Evolutionary conservation across 75 land plant species (phyloP), one percentile per base, ranked within the genome.

Genomic region (Cryptomeria japonica): DNA sequence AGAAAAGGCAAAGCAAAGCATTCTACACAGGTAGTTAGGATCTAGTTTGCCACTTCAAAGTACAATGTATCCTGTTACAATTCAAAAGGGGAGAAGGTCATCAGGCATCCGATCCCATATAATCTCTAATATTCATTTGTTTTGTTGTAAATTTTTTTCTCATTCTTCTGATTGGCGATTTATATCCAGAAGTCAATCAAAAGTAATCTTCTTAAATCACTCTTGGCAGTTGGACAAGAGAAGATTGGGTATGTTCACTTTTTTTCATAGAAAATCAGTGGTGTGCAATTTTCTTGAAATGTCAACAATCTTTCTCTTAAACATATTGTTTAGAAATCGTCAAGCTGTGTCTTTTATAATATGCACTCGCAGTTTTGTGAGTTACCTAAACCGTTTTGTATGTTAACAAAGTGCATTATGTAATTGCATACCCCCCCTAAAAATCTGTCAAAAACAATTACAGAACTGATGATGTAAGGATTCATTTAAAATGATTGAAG

Each of bases 1-100:
- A 85, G 86, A 85, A 85, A 85, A 85, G 42, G 86, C 86, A 37
- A 85, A 85, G n/a, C 86, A 53, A 55, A 34, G 68, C 31, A 32
- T 85, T 85, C 37, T 85, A 36, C 86, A 85, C 7, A 85, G 86
- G 41, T 85, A 56, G 64, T 53, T 85, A 32, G 32, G 61, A 85
- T 56, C 55, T 41, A 10, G 37, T 44, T 42, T 82, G 37, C 37
- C 14, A 14, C 37, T 75, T 75, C 15, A 3, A 75, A 11, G n/a
- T 75, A 12, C 37, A 75, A 12, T 34, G 34, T 75, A 32, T 75
- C 37, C 12, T 75, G 16, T 34, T 75, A 75, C 37, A 75, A 75
- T 75, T 75, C 14, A 75, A 31, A 75, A 32, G 16, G 13, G 77
- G 14, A 75, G 14, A 75, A 75, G 37, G 37, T 75, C 77, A 32